A percentile compares a stretch with the other conserved stretches of the same genome.
These are phyloP conservation scores for Ambrosiella cleistominuta DNA, from an alignment of 2,329 filamentous ascomycete genomes.

Conservation along the genomic window DNA sequence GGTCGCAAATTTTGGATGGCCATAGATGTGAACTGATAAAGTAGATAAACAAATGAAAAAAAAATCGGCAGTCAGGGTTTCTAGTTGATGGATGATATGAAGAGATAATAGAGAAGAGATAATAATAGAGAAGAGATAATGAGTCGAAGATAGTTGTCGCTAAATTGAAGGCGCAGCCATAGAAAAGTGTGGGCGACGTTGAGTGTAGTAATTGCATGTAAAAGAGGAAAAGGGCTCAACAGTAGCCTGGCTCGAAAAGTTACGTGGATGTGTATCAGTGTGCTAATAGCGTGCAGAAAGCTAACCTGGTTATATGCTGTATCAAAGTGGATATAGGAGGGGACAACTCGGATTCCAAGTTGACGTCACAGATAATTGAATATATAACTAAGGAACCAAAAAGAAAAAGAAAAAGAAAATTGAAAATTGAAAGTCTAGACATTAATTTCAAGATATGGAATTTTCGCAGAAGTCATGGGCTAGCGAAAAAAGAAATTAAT, in stretches of 20 bases:
- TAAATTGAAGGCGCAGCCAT: too few relatives aligned
- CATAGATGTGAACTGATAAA: too few relatives aligned
- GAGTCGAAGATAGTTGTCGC: too few relatives aligned
- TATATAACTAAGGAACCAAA: not conserved
- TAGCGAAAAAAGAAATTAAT: not conserved
- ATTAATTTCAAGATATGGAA: not conserved
- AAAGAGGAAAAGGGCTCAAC: not conserved
- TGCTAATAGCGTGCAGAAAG: not conserved
- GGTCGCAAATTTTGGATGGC: too few relatives aligned
- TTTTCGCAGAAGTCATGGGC: not conserved
- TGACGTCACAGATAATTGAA: not conserved
- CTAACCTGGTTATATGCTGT: not conserved
- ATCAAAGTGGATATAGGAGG: not conserved
- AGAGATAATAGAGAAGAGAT: too few relatives aligned
- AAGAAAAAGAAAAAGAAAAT: not conserved
- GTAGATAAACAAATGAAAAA: too few relatives aligned
- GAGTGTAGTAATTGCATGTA: not conserved
- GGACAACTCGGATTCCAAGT: not conserved
- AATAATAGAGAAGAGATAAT: too few relatives aligned
- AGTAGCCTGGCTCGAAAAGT: not conserved
- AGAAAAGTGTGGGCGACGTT: not conserved
- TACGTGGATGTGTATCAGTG: not conserved
- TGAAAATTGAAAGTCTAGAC: not conserved
- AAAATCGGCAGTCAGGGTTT: too few relatives aligned
- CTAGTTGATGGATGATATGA: too few relatives aligned